phyloP scores from a whole-genome alignment of 306 rosid genomes.

The Medicago truncatula region MtrunA17r5.0-ANR NC_053049.1:13510501-13511000 shows the following conservation, averaged over 20 bases:
- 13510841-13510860: conserved; percentile 63
- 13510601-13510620: background rate
- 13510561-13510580: background rate
- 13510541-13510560: conserved; percentile 66
- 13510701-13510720: conserved; percentile 58
- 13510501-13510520: conserved; percentile 43
- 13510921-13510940: conserved; percentile 74
- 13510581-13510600: background rate
- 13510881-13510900: conserved; percentile 73
- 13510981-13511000: conserved; percentile 12
- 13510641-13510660: conserved; percentile 39
- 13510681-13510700: conserved; percentile 55
- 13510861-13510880: conserved; percentile 81
- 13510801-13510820: conserved; percentile 70
- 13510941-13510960: conserved; percentile 57
- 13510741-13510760: conserved; percentile 53
- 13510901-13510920: conserved; percentile 86
- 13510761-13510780: conserved; percentile 73
- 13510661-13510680: conserved; percentile 52
- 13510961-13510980: background rate
- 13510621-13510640: conserved; percentile 25
- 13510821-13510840: conserved; percentile 65
- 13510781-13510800: conserved; percentile 75
- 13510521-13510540: conserved; percentile 74
- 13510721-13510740: conserved; percentile 56